Conservation (phyloP, 331 rosid genomes). For the Erythrophleum ivorense region DNA sequence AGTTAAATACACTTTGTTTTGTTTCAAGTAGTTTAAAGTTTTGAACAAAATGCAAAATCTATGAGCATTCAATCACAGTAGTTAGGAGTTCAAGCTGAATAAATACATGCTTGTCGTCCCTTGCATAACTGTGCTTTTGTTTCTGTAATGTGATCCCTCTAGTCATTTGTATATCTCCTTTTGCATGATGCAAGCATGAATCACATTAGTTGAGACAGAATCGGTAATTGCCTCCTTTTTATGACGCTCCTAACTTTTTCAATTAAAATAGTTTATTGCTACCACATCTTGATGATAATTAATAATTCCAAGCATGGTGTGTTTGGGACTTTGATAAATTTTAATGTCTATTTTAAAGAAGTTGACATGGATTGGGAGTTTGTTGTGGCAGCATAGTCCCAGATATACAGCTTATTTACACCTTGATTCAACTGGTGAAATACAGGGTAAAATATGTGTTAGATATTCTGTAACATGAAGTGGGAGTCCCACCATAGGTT, state of each 20-base stretch:
- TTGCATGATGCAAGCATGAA: not conserved
- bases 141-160: no score
- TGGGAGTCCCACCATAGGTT: no score
- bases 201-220: not conserved
- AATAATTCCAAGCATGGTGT: not conserved
- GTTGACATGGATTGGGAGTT: no score
- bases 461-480: no score
- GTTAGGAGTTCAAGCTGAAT: not conserved
- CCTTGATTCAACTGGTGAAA: no score
- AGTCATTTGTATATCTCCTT: no score
- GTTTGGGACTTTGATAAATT: no score
- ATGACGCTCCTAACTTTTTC: not conserved
- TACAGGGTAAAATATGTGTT: no score
- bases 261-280: not conserved
- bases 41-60: not conserved
- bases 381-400: no score
- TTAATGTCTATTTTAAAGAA: no score
- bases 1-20: not conserved
- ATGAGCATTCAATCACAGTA: not conserved
- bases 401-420: no score
- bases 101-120: not conserved
- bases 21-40: not conserved
- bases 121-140: not conserved
- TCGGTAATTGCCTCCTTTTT: not conserved
- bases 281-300: not conserved